Evolutionary conservation across 768 basidiomycete genomes (phyloP), one percentile per base, ranked within the genome.

Genomic region (Neoboletus magnificus): DNA sequence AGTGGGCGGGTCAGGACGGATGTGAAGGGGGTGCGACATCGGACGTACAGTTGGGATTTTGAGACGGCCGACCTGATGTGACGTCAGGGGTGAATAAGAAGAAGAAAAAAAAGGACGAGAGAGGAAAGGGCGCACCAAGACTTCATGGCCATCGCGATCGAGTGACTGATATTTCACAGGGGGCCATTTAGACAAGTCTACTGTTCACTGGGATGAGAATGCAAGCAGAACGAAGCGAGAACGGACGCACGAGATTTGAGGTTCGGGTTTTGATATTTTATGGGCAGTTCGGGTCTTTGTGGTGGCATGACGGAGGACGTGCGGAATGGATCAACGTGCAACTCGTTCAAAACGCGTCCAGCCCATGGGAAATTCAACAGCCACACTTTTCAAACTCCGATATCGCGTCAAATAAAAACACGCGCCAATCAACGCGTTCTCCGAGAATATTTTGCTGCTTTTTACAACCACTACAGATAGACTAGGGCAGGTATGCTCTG

Each of bases 151-250:
- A 70, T 95, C 91, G 59, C 91, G 84, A 64, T 85, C 85, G 48
- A 97, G 84, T 58, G 91, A 88, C 79, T 95, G 93, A 70, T 92
- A 96, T 75, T 96, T 96, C 45, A 95, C 92, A 40, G 81, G 77
- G 36, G 88, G 88, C 55, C 85, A 74, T 62, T 78, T 79, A 32
- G 67, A 61, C 42, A 69, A 52, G 64, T 77, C 77, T 45, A 76
- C 79, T 79, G 48, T 22, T 1, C 10, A 1, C 1, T 23, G 9
- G 27, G 48, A 43, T 58, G 23, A 48, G 42, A 4, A 25, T 1
- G 12, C 3, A 1, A 8, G 0, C 11, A 15, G 13, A 25, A 16
- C 11, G 18, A 9, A 1, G 3, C 7, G 9, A 43, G 30, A 48
- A 37, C 8, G 27, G 23, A 71, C 78, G 54, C 56, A 82, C 79